Base-by-base conservation (phyloP, 1,139 yeast genomes). In the Diutina sp. region DNA sequence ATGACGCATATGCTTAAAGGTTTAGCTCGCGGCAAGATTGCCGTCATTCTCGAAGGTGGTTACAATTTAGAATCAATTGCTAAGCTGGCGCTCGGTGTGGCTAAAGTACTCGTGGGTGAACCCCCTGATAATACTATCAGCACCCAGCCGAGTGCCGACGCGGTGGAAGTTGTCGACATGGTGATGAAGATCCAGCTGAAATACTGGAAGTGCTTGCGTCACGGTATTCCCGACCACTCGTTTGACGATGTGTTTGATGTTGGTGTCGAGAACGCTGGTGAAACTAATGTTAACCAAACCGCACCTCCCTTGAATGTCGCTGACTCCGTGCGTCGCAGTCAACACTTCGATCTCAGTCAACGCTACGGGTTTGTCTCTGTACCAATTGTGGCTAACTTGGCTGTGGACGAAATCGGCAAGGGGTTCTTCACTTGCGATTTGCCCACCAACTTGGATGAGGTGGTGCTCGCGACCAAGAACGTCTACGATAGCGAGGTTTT, bases 21-120 rank as follows among this genome's bases (percentile, higher is more conserved):
- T 46, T 73, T 95, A 55, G 97, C 97, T 2, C 82, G 81, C 63
- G 99, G 99, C 1, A 88, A 88, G 63, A 66, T 93, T 55, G 90
- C 95, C 51, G 97, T 90, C 4, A 87, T 90, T 8, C 75, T 95
- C 55, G 99, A 95, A 74, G 99, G 99, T 61, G 99, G 99, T 1
- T 95, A 95, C 68, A 93, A 90, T 66, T 75, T 95, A 59, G 96
- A 90, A 63, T 83, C 97, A 1, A 93, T 90, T 61, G 89, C 97
- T 46, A 83, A 82, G 55, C 87, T 96, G 61, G 99, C 99, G 0
- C 73, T 93, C 56, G 95, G 95, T 0, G 98, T 93, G 2, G 88
- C 97, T 8, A 90, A 90, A 67, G 95, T 89, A 0, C 74, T 95
- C 55, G 79, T 95, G 41, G 99, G 99, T 3, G 99, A 93, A 66